These are phyloP conservation scores for Trichoderma guizhouense DNA, from an alignment of 2,329 filamentous ascomycete species.

Conservation along the genomic window DNA sequence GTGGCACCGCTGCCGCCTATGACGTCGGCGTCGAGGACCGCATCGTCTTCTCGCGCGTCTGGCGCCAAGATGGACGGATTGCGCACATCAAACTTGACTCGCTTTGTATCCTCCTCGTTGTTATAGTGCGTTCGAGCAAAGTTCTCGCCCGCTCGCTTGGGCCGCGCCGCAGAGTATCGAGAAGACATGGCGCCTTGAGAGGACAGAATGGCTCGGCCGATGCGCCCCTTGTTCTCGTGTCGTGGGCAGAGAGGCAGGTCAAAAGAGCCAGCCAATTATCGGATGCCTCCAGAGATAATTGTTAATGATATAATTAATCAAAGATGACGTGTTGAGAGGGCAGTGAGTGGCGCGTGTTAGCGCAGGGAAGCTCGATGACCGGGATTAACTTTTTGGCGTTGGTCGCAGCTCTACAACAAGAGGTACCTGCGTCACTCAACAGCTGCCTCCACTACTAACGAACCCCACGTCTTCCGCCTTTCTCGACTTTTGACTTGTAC, in stretches of 20 bases:
- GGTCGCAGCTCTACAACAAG: conserved; percentile 13
- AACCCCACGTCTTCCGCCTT: conserved; percentile 23
- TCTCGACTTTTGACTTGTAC: conserved; percentile 17
- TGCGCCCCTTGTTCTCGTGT: neutral
- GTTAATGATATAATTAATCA: neutral
- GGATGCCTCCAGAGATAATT: neutral
- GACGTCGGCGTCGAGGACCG: conserved; percentile 83
- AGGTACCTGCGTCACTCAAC: conserved; percentile 33
- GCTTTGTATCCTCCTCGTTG: conserved; percentile 57
- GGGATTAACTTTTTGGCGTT: conserved; percentile 19
- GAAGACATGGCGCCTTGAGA: conserved; percentile 22
- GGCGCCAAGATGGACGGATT: conserved; percentile 91
- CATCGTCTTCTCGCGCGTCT: conserved; percentile 68
- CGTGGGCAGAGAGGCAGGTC: neutral
- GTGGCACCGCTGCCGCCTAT: conserved; percentile 76
- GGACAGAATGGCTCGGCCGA: neutral
- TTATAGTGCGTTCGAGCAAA: conserved; percentile 73
- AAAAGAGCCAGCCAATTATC: neutral
- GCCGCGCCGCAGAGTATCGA: conserved; percentile 45
- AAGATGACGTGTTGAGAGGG: neutral
- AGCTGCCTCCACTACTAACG: conserved; percentile 29
- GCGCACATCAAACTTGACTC: conserved; percentile 87
- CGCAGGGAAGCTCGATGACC: neutral
- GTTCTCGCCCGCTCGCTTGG: conserved; percentile 78
- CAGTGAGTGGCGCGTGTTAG: neutral